Evolutionary conservation across 2,329 filamentous ascomycete genomes (phyloP).

Genomic region (Fusarium globosum): DNA sequence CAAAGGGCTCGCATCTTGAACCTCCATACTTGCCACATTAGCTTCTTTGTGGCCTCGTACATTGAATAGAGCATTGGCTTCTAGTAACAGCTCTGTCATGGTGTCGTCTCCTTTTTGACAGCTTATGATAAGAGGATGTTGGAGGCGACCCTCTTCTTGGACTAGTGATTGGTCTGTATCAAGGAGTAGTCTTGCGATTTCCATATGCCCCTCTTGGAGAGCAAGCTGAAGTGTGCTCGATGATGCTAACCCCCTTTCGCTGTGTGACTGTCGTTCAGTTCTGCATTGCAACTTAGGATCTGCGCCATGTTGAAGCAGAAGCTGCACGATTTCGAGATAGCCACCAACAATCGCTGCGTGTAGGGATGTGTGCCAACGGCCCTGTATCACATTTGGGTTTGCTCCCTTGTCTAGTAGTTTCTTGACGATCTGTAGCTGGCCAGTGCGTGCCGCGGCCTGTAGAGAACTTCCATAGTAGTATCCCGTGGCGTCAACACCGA

Average conservation of each 20-base stretch:
- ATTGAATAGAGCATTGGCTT: neutral
- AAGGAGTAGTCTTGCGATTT: neutral
- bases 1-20: constrained; percentile 3
- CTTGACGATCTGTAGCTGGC: neutral
- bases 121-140: neutral
- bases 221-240: neutral
- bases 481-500: constrained; percentile 2
- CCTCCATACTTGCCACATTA: neutral
- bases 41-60: neutral
- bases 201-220: neutral
- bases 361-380: constrained; percentile 7
- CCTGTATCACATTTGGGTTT: constrained; percentile 7
- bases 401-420: neutral
- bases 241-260: neutral
- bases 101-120: neutral
- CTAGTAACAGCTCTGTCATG: neutral
- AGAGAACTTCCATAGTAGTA: constrained; percentile 23
- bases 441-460: constrained; percentile 16
- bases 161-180: neutral
- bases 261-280: no score
- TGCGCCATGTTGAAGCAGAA: constrained; percentile 1
- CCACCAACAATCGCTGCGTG: neutral
- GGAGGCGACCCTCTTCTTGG: neutral
- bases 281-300: neutral
- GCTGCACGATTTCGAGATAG: neutral